Evolutionary conservation across 371 early-diverging fungal species (phyloP).

Genomic region (Basidiobolus meristosporus): DNA sequence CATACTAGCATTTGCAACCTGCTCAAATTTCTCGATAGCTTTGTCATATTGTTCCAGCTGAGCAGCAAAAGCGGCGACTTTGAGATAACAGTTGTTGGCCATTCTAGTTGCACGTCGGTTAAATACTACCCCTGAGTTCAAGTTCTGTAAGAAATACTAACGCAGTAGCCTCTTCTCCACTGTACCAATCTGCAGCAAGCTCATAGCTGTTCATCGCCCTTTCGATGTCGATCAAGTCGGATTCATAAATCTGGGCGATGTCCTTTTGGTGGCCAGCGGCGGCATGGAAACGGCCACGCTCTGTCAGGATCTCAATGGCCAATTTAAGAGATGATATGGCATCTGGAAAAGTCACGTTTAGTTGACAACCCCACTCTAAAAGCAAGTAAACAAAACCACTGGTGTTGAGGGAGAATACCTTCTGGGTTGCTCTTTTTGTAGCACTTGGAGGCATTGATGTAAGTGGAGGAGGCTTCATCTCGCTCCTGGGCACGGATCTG

Average conservation of each 20-base stretch:
- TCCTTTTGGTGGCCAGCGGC: conserved; percentile 88
- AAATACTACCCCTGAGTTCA: background rate
- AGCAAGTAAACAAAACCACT: background rate
- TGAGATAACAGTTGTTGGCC: conserved; percentile 72
- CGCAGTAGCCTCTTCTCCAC: conserved; percentile 75
- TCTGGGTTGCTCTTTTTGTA: conserved; percentile 65
- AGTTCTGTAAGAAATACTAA: conserved; percentile 13
- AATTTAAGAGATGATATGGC: conserved; percentile 47
- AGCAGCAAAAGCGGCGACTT: conserved; percentile 82
- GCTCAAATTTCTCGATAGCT: conserved; percentile 76
- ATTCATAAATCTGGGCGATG: conserved; percentile 84
- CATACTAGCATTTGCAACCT: conserved; percentile 55
- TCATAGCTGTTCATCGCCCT: conserved; percentile 76
- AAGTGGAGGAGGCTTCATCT: conserved; percentile 70
- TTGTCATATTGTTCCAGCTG: conserved; percentile 70
- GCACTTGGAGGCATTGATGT: conserved; percentile 68
- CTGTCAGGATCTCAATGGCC: conserved; percentile 61
- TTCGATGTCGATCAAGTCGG: conserved; percentile 60
- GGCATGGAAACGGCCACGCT: conserved; percentile 67
- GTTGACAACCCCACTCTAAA: background rate
- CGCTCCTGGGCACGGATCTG: conserved; percentile 39
- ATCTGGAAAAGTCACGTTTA: conserved; percentile 17
- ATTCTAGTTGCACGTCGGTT: conserved; percentile 20
- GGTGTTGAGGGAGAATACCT: conserved; percentile 18
- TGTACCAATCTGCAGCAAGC: conserved; percentile 76